A percentile compares a stretch with the other conserved stretches of the same genome.
Evolutionary conservation across 495 filamentous ascomycete genomes (phyloP).

Genomic region (Neurospora sp.): DNA sequence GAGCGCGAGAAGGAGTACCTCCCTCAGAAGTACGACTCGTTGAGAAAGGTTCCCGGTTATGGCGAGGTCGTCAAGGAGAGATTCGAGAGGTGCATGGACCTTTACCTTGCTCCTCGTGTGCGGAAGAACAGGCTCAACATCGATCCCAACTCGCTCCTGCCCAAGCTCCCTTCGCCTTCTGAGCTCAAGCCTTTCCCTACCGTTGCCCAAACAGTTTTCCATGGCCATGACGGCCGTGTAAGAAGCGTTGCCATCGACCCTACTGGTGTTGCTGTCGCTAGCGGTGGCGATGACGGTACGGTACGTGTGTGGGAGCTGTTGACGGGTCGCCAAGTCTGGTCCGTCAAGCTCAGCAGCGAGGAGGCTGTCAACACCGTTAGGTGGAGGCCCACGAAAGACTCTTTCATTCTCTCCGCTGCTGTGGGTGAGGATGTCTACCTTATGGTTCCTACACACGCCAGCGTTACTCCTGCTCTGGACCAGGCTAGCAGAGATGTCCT

Average conservation of each 20-base stretch:
- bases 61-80: constrained; percentile 84
- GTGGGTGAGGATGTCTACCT: constrained; percentile 79
- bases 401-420: constrained; percentile 70
- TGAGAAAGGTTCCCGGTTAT: constrained; percentile 91
- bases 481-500: constrained; percentile 63
- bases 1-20: constrained; percentile 86
- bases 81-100: constrained; percentile 89
- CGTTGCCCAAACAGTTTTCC: constrained; percentile 69
- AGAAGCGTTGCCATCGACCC: constrained; percentile 58
- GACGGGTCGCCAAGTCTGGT: constrained; percentile 84
- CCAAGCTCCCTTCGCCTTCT: constrained; percentile 88
- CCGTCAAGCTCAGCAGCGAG: constrained; percentile 62
- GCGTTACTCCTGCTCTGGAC: constrained; percentile 41
- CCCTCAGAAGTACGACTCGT: constrained; percentile 65
- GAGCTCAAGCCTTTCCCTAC: constrained; percentile 93
- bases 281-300: constrained; percentile 88
- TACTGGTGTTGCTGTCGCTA: constrained; percentile 42
- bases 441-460: constrained; percentile 49
- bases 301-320: constrained; percentile 84
- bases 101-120: constrained; percentile 88
- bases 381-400: constrained; percentile 81
- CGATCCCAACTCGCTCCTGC: constrained; percentile 84
- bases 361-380: constrained; percentile 80
- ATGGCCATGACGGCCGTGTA: constrained; percentile 82
- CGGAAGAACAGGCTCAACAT: constrained; percentile 93